Conservation (phyloP, 1,284 basidiomycete species). For the Tremellales sp. region DNA sequence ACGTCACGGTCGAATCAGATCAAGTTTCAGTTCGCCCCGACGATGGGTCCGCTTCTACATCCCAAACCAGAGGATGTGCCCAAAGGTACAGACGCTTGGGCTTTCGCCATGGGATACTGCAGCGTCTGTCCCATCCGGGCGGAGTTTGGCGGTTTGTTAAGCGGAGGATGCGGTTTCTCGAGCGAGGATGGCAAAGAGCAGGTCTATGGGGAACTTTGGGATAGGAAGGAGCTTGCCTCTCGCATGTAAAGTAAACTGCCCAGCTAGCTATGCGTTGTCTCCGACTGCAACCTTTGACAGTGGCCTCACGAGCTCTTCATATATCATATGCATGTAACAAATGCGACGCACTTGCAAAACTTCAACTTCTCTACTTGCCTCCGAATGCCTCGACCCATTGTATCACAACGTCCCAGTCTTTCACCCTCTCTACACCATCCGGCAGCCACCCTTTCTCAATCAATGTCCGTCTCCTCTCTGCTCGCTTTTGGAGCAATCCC, state of each 20-base stretch:
- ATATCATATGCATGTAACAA: too few species aligned
- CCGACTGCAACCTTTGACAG: too few species aligned
- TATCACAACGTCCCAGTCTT: conserved; percentile 45
- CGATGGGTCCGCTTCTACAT: conserved; percentile 64
- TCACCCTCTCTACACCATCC: conserved; percentile 34
- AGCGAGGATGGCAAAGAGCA: conserved; percentile 11
- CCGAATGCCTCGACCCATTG: conserved; percentile 40
- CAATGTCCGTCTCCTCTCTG: conserved; percentile 23
- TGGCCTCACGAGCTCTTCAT: too few species aligned
- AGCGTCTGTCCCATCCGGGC: conserved; percentile 38
- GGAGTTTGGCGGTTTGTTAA: conserved; percentile 22
- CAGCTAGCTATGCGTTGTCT: too few species aligned
- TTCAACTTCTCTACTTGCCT: too few species aligned
- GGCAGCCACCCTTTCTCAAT: conserved; percentile 43
- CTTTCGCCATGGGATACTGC: conserved; percentile 40
- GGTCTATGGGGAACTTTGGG: background rate
- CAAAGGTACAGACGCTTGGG: conserved; percentile 69
- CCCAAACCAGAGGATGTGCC: conserved; percentile 61
- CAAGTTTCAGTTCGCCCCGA: conserved; percentile 75
- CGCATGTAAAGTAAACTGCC: background rate
- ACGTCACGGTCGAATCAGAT: conserved; percentile 42
- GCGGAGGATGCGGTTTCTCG: conserved; percentile 20
- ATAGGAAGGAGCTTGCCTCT: background rate
- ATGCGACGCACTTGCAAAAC: too few species aligned
- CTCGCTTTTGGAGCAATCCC: conserved; percentile 46